These are phyloP conservation scores for Neurospora africana DNA, from an alignment of 495 filamentous ascomycete species.

Conservation along the genomic window DNA sequence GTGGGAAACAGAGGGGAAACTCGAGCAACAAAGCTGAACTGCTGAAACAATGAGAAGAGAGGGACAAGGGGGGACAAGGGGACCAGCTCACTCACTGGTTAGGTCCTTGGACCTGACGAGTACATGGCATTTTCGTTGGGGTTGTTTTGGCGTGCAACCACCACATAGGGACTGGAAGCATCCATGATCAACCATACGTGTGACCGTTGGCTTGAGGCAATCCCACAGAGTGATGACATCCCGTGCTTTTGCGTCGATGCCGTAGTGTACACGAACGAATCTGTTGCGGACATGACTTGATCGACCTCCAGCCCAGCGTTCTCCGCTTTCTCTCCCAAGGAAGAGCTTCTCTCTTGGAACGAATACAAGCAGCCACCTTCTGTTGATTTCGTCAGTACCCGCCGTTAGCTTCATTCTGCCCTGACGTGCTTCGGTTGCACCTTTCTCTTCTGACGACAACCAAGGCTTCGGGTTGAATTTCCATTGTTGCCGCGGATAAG, in stretches of 20 bases:
- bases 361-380: background rate
- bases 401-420: background rate
- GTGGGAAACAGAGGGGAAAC: background rate
- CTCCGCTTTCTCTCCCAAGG: background rate
- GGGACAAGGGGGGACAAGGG: background rate
- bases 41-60: background rate
- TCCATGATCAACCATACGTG: background rate
- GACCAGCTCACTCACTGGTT: background rate
- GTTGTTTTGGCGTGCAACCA: background rate
- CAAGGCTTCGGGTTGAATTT: background rate
- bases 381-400: background rate
- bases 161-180: background rate
- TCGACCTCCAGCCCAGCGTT: background rate
- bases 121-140: too few relatives aligned
- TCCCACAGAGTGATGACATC: constrained; percentile 9
- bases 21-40: background rate
- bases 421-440: background rate
- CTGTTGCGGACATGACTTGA: background rate
- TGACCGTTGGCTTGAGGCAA: constrained; percentile 1
- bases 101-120: too few relatives aligned
- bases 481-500: background rate
- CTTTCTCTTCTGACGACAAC: background rate
- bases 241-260: constrained; percentile 7
- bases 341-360: background rate
- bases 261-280: background rate